Conservation (phyloP, 805 yeast genomes). For the Ogataea nonfermentans region DNA sequence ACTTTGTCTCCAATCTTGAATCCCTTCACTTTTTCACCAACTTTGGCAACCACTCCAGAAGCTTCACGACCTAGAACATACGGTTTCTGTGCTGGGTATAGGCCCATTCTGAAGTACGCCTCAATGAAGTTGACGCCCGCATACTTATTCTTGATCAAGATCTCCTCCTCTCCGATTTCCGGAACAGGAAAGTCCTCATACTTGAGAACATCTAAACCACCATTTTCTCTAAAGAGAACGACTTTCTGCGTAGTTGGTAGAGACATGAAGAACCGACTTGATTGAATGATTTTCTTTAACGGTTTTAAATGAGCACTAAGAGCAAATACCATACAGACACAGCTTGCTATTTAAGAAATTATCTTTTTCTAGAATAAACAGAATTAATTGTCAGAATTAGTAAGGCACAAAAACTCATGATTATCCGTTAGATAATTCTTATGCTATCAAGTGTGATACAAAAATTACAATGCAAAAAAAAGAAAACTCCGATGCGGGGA, state of each 20-base stretch:
- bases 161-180: constrained; percentile 48
- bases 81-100: constrained; percentile 65
- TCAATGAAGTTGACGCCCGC: constrained; percentile 86
- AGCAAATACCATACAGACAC: too few species aligned
- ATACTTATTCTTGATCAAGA: constrained; percentile 69
- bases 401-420: too few species aligned
- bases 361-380: not conserved
- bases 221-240: constrained; percentile 49
- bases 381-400: too few species aligned
- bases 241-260: constrained; percentile 60
- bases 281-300: not conserved
- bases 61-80: constrained; percentile 69
- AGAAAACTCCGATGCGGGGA: constrained; percentile 39
- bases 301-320: not conserved
- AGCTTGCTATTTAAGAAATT: not conserved
- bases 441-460: too few species aligned
- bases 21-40: constrained; percentile 55
- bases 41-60: constrained; percentile 63
- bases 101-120: constrained; percentile 75
- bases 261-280: constrained; percentile 1
- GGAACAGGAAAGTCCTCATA: constrained; percentile 64
- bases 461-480: constrained; percentile 3
- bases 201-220: constrained; percentile 59
- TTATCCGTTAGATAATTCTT: too few species aligned
- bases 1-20: constrained; percentile 70